A percentile compares a stretch with the other conserved stretches of the same genome.
Conservation (phyloP, 371 early-diverging fungal genomes). For the Apophysomyces trapeziformis region DNA sequence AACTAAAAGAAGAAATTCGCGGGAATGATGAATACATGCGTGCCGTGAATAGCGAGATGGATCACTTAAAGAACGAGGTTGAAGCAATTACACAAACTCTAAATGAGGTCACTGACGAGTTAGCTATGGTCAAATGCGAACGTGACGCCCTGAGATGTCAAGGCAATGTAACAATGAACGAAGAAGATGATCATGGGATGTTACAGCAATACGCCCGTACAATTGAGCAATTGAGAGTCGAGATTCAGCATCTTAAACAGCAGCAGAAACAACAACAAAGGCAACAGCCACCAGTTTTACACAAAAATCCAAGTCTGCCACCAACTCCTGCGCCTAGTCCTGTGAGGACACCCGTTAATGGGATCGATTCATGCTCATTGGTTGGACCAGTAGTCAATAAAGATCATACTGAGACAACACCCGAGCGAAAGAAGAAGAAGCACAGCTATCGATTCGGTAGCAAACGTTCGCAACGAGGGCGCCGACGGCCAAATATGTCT, state of each 20-base stretch:
- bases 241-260: conserved; percentile 11
- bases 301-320: not conserved
- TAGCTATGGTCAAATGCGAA: conserved; percentile 31
- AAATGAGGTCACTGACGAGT: conserved; percentile 18
- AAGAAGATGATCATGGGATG: conserved; percentile 16
- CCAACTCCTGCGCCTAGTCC: conserved; percentile 5
- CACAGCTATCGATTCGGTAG: conserved; percentile 19
- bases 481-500: not conserved
- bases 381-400: not conserved
- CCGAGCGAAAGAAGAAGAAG: conserved; percentile 10
- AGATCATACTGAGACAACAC: not conserved
- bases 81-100: conserved; percentile 23
- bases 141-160: conserved; percentile 28
- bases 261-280: not conserved
- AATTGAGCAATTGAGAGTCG: conserved; percentile 11
- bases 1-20: conserved; percentile 44
- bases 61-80: conserved; percentile 36
- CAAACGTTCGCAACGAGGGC: conserved; percentile 11
- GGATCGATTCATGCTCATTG: not conserved
- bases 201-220: conserved; percentile 19
- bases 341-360: not conserved
- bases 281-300: not conserved
- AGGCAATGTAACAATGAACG: conserved; percentile 18
- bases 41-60: conserved; percentile 53
- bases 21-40: conserved; percentile 40